A percentile compares a stretch with the other conserved stretches of the same genome.
These are phyloP conservation scores for Emmonsia crescens DNA, from an alignment of 2,329 filamentous ascomycete genomes.

Conservation along the genomic window DNA sequence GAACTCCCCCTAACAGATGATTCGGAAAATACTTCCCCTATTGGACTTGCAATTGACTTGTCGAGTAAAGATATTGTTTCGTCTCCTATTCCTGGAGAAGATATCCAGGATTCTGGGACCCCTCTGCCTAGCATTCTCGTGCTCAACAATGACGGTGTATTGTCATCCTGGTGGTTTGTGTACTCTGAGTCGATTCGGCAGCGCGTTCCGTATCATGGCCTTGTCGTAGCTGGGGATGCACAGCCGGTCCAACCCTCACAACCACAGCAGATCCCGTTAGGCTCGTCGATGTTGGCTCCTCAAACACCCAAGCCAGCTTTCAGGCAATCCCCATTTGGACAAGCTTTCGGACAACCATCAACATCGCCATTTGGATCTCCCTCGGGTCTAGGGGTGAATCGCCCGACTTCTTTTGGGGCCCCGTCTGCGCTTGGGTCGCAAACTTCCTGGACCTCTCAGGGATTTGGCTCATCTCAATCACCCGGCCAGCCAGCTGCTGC, in stretches of 20 bases:
- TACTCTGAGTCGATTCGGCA: conserved; percentile 76
- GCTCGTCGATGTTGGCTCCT: conserved; percentile 12
- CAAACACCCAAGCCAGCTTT: conserved; percentile 13
- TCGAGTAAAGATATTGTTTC: conserved; percentile 68
- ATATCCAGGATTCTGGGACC: conserved; percentile 65
- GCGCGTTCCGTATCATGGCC: conserved; percentile 60
- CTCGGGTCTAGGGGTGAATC: conserved; percentile 7
- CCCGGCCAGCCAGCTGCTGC: conserved; percentile 5
- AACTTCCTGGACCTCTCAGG: conserved; percentile 16
- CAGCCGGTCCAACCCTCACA: conserved; percentile 22
- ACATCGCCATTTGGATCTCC: conserved; percentile 14
- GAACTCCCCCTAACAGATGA: conserved; percentile 59
- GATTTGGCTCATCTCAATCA: conserved; percentile 13
- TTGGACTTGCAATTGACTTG: conserved; percentile 76
- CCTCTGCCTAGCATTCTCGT: conserved; percentile 77
- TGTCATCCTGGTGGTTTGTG: conserved; percentile 83
- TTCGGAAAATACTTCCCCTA: conserved; percentile 59
- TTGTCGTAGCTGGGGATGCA: conserved; percentile 36
- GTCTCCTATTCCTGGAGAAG: conserved; percentile 65
- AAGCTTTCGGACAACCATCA: conserved; percentile 6
- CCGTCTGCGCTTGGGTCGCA: conserved; percentile 19
- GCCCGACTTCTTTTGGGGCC: conserved; percentile 14
- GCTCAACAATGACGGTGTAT: conserved; percentile 77
- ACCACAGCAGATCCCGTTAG: conserved; percentile 11
- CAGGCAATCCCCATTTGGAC: conserved; percentile 15